Evolutionary conservation across 2,329 filamentous ascomycete genomes (phyloP), one percentile per base, ranked within the genome.

Genomic region (Thielaviopsis populi): DNA sequence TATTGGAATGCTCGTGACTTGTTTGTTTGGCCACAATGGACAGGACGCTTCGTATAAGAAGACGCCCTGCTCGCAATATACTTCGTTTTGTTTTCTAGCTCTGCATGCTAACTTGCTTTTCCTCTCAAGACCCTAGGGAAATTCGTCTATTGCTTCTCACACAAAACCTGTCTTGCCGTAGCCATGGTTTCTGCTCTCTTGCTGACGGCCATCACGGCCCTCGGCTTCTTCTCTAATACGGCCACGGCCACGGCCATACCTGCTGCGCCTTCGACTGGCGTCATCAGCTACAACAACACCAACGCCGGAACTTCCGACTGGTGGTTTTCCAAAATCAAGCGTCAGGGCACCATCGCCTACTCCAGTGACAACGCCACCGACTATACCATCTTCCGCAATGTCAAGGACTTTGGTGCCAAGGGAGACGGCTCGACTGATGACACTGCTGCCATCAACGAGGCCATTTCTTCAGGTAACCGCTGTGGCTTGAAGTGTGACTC

Each of bases 401-500:
- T 91, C 59, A 83, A 82, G 74, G 86, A 89, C 69, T 91, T 82
- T 70, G 88, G 88, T 58, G 88, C 88, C 59, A 81, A 77, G 67
- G 87, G 87, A 74, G 83, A 83, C 72, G 82, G 79, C 63, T 74
- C 76, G 0, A 87, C 86, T 30, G 92, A 97, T 72, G 91, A 96
- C 71, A 96, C 91, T 0, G 85, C 75, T 0, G 89, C 91, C 64
- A 96, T 97, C 80, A 96, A 96, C 76, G 74, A 77, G 48, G 91
- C 91, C 68, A 87, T 96, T 70, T 79, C 82, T 4, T 82, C 83
- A n/a, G 89, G 90, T 33, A 79, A 80, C 69, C 88, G 92, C 53
- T 97, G 92, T 71, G 90, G 89, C 46, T 72, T 82, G 67, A 83
- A 84, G 67, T 97, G 92, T 72, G 88, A 94, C 72, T 95, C 90